Percentiles rank a stretch among this genome's conserved stretches.
These are phyloP conservation scores for Pochonia chlamydosporia DNA, from an alignment of 2,329 filamentous ascomycete species.

Conservation along the genomic window DNA sequence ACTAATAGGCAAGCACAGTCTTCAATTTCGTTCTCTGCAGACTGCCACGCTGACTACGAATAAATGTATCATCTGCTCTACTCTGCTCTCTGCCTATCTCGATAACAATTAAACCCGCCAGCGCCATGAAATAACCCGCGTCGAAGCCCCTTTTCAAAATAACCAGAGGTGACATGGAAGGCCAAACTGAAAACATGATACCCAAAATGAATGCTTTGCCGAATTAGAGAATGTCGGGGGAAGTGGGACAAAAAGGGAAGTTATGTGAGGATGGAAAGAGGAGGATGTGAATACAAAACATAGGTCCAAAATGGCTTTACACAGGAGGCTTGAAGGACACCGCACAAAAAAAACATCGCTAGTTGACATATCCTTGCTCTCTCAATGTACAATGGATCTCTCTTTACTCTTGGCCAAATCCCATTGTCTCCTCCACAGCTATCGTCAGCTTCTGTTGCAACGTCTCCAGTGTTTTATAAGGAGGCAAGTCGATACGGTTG, in stretches of 20 bases:
- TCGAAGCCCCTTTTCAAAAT: neutral
- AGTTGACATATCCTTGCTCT: constrained; percentile 1
- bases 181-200: neutral
- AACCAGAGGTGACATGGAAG: neutral
- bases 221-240: neutral
- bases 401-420: constrained; percentile 89
- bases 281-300: neutral
- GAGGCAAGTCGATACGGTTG: constrained; percentile 91
- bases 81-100: neutral
- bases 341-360: constrained; percentile 5
- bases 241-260: neutral
- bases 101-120: neutral
- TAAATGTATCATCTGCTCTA: neutral
- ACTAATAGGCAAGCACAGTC: no score
- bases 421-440: constrained; percentile 97
- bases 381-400: neutral
- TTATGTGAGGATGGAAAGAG: neutral
- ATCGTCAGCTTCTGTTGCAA: constrained; percentile 89
- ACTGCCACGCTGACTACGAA: neutral
- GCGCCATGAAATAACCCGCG: neutral
- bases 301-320: neutral
- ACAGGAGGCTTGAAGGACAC: neutral
- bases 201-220: neutral
- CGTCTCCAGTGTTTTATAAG: constrained; percentile 83
- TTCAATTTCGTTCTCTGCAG: neutral